A percentile compares a stretch with the other conserved stretches of the same genome.
Evolutionary conservation across 257 asterid species (phyloP).

Genomic region (Solanum appendiculatum): DNA sequence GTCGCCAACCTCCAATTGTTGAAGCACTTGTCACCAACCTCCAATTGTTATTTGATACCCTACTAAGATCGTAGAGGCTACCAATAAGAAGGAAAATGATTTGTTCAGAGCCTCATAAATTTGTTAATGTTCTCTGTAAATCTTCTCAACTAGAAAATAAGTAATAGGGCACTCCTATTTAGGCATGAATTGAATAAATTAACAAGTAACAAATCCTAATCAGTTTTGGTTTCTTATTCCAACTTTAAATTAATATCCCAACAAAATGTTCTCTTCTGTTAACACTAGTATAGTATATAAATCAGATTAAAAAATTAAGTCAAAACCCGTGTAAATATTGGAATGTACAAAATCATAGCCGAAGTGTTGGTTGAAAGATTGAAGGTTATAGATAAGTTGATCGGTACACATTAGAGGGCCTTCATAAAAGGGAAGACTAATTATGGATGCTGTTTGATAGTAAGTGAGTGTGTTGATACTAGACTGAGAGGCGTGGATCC

Average conservation of each 20-base stretch:
- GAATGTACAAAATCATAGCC: not conserved
- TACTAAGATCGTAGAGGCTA: not conserved
- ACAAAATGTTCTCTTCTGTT: not conserved
- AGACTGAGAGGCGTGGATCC: not conserved
- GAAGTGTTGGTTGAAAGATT: not conserved
- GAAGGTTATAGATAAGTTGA: not conserved
- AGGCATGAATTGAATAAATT: not conserved
- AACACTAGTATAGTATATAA: not conserved
- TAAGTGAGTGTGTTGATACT: not conserved
- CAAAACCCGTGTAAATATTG: not conserved
- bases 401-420: not conserved
- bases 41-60: not conserved
- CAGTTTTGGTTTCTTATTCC: not conserved
- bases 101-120: not conserved
- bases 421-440: not conserved
- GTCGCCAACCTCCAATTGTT: not conserved
- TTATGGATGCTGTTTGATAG: not conserved
- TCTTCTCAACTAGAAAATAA: not conserved
- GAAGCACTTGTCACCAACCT: not conserved
- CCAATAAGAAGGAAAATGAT: not conserved
- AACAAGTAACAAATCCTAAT: not conserved
- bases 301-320: not conserved
- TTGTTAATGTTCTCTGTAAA: not conserved
- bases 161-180: not conserved
- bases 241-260: not conserved